phyloP scores from a whole-genome alignment of 495 filamentous ascomycete genomes.

The Wilcoxina mikolae region DNA sequence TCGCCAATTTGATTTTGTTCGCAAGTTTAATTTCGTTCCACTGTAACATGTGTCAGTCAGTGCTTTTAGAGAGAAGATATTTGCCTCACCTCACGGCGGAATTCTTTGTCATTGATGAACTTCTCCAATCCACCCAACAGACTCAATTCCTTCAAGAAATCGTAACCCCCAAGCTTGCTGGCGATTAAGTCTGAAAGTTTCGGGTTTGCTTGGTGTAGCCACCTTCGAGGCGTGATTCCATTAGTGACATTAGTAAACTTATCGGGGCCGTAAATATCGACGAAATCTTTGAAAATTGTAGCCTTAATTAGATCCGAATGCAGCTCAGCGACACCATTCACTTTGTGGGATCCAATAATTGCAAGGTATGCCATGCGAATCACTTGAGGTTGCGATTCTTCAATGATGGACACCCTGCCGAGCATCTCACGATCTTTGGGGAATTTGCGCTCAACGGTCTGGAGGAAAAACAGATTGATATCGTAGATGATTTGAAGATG shows the following conservation, averaged over 20 bases:
- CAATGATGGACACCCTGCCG: slow-evolving; percentile 77
- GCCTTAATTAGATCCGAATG: slow-evolving; percentile 95
- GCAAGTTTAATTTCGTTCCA: slow-evolving; percentile 32
- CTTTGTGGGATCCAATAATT: slow-evolving; percentile 95
- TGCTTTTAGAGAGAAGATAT: slow-evolving; percentile 56
- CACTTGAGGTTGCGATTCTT: slow-evolving; percentile 96
- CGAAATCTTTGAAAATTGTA: slow-evolving; percentile 99
- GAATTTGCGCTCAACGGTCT: slow-evolving; percentile 74
- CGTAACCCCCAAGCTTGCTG: slow-evolving; percentile 65
- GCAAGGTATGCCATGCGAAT: slow-evolving; percentile 92
- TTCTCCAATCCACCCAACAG: slow-evolving; percentile 68
- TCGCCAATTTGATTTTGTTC: slow-evolving; percentile 70
- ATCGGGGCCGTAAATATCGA: slow-evolving; percentile 80
- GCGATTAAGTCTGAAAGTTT: slow-evolving; percentile 81
- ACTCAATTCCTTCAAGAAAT: slow-evolving; percentile 78
- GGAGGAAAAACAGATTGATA: slow-evolving; percentile 88
- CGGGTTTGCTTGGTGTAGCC: slow-evolving; percentile 96
- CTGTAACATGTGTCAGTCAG: slow-evolving; percentile 13
- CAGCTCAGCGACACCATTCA: slow-evolving; percentile 93
- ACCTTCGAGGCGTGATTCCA: slow-evolving; percentile 85
- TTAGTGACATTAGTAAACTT: slow-evolving; percentile 99
- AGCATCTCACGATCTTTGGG: slow-evolving; percentile 81
- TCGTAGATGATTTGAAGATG: slow-evolving; percentile 98
- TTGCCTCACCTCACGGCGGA: slow-evolving; percentile 74
- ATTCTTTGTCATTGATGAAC: slow-evolving; percentile 67